These are phyloP conservation scores for Thermochaetoides thermophila DNA, from an alignment of 495 filamentous ascomycete genomes.

Conservation along the genomic window DNA sequence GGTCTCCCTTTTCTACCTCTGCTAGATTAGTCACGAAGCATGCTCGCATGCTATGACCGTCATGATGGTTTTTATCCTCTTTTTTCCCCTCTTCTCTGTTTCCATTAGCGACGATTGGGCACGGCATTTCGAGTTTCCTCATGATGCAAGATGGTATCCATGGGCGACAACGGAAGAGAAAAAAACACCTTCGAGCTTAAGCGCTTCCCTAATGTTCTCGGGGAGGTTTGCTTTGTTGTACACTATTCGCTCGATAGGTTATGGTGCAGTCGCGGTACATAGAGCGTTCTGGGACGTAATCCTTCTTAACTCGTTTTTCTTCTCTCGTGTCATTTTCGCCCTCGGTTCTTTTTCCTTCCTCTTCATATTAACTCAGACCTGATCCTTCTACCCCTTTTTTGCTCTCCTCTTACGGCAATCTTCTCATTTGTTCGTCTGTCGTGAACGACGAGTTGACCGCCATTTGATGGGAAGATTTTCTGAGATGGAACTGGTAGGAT, in stretches of 20 bases:
- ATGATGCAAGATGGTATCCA: slow-evolving; percentile 11
- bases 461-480: no score
- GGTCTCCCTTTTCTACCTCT: slow-evolving; percentile 15
- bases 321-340: background rate
- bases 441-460: no score
- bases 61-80: slow-evolving; percentile 18
- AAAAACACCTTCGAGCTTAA: slow-evolving; percentile 13
- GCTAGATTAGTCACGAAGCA: slow-evolving; percentile 19
- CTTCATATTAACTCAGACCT: no score
- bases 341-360: background rate
- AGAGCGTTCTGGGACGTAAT: slow-evolving; percentile 8
- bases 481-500: no score
- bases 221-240: slow-evolving; percentile 21
- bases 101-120: slow-evolving; percentile 17
- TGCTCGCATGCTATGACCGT: slow-evolving; percentile 17
- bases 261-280: slow-evolving; percentile 9
- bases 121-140: slow-evolving; percentile 13
- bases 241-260: slow-evolving; percentile 22
- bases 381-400: no score
- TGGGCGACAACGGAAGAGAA: slow-evolving; percentile 11
- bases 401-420: no score
- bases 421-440: no score
- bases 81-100: slow-evolving; percentile 12
- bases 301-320: slow-evolving; percentile 2
- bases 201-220: slow-evolving; percentile 4